These are phyloP conservation scores for Cercospora sp. DNA, from an alignment of 2,329 filamentous ascomycete species.

Conservation along the genomic window DNA sequence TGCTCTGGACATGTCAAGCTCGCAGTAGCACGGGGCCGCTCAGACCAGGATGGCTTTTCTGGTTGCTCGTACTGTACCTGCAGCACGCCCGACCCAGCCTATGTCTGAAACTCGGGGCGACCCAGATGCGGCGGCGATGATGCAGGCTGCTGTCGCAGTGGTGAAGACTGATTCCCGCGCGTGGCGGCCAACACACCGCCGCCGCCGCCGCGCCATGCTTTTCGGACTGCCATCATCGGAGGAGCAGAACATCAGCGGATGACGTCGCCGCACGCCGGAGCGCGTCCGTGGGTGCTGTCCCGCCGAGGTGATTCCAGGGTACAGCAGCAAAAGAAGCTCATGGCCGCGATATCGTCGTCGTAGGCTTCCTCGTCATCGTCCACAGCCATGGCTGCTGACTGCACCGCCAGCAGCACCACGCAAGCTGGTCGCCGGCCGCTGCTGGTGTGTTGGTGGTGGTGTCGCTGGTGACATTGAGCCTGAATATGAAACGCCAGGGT, in stretches of 20 bases:
- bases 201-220: background rate
- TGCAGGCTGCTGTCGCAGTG: background rate
- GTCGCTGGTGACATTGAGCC: background rate
- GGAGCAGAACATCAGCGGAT: background rate
- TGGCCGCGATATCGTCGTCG: background rate
- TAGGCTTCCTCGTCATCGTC: background rate
- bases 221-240: background rate
- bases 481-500: constrained; percentile 8
- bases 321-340: background rate
- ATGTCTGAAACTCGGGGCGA: background rate
- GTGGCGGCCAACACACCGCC: background rate
- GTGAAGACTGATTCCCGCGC: background rate
- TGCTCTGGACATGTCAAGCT: background rate
- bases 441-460: background rate
- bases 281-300: background rate
- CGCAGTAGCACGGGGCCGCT: background rate
- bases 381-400: background rate
- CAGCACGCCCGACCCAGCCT: constrained; percentile 1
- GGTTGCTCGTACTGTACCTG: constrained; percentile 8
- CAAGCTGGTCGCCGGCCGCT: background rate
- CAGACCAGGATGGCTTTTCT: background rate
- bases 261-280: background rate
- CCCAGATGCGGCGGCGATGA: background rate
- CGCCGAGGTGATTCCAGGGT: background rate
- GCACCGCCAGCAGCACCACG: background rate